Base-by-base conservation (phyloP, 306 rosid genomes). In the Luffa aegyptiaca region DNA sequence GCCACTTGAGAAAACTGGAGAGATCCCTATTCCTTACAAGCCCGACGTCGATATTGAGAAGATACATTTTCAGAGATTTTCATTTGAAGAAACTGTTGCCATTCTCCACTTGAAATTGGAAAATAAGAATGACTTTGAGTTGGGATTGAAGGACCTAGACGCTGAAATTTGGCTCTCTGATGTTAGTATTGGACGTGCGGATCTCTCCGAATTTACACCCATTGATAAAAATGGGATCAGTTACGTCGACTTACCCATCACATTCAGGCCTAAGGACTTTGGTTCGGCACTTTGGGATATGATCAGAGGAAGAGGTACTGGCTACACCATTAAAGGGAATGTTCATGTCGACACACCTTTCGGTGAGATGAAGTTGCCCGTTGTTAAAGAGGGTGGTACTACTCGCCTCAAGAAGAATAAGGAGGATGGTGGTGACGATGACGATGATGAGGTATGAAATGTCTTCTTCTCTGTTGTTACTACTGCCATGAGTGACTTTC, bases 241-340 rank as follows among this genome's bases (percentile, higher is more conserved):
- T 78, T 81, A 85, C 69, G 84, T 96, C 36, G 93, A 91, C 39
- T 26, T 93, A 75, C 99, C 99, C 6, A 83, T 96, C 71, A 90
- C 93, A 83, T 96, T 96, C 81, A 90, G 87, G 90, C 99, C 98
- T 2, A 91, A 96, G 91, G 98, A 93, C 77, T 89, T 91, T 26
- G 98, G 99, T 33, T 93, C 97, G 81, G 99, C 98, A 1, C 77
- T 96, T 17, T 96, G 99, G 99, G 97, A 93, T 82, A 96, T 96
- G 94, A 93, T 96, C 21, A 90, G 99, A 81, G 99, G 98, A 80
- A 88, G n/a, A 83, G 98, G 99, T 8, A 93, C 92, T 0, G 97
- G 97, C 80, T 96, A 96, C 86, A 66, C 86, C 85, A 69, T 96
- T 73, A 96, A 89, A 81, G 99, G 99, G 58, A 31, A 90, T 80